A percentile compares a stretch with the other conserved stretches of the same genome.
phyloP scores from a whole-genome alignment of 176 grass and related monocot genomes.

The Elaeis guineensis region DNA sequence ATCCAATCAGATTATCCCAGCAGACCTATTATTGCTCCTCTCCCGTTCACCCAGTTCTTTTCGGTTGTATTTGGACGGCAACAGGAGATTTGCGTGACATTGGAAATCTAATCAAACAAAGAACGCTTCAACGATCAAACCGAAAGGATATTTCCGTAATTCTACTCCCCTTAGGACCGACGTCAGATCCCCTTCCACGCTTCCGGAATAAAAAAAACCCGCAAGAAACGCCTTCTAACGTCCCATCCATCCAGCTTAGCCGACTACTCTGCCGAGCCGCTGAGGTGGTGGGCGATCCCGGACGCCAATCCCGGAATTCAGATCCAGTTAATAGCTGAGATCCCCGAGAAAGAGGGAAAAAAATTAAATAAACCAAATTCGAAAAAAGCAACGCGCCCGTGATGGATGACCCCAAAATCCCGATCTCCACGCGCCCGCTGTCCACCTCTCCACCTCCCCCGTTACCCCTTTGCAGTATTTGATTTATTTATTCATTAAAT shows the following conservation, averaged over 20 bases:
- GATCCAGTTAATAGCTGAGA: not conserved
- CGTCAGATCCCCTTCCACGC: too few relatives aligned
- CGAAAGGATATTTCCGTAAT: too few relatives aligned
- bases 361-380: not conserved
- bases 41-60: too few relatives aligned
- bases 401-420: slow-evolving; percentile 1
- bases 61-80: too few relatives aligned
- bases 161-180: too few relatives aligned
- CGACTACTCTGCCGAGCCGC: not conserved
- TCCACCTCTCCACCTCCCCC: not conserved
- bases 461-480: not conserved
- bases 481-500: not conserved
- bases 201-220: too few relatives aligned
- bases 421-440: not conserved
- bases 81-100: too few relatives aligned
- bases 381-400: not conserved
- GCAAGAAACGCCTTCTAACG: too few relatives aligned
- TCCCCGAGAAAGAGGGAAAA: not conserved
- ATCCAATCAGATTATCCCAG: too few relatives aligned
- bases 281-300: not conserved
- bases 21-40: too few relatives aligned
- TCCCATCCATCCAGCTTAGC: not conserved
- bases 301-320: not conserved
- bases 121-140: too few relatives aligned
- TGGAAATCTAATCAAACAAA: too few relatives aligned